phyloP scores from a whole-genome alignment of 1,139 yeast species.

The Scheffersomyces quercinus region DNA sequence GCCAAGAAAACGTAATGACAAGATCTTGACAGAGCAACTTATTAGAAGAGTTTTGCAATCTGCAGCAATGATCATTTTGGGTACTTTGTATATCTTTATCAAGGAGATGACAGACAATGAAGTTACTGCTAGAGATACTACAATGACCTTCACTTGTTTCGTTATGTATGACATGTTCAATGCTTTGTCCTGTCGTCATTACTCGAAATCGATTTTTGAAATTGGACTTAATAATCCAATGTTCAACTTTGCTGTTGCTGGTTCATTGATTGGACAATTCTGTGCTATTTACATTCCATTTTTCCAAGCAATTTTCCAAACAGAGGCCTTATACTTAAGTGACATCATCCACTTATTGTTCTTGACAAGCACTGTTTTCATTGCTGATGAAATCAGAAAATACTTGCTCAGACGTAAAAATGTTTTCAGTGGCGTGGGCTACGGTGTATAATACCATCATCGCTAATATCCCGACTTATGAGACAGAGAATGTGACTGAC shows the following conservation, averaged over 20 bases:
- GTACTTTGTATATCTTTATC: conserved; percentile 82
- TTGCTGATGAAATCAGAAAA: conserved; percentile 83
- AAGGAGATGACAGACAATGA: conserved; percentile 80
- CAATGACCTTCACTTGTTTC: conserved; percentile 98
- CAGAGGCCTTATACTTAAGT: conserved; percentile 74
- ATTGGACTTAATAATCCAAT: conserved; percentile 79
- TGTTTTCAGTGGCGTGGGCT: conserved; percentile 8
- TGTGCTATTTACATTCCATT: conserved; percentile 93
- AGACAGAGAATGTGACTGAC: no score
- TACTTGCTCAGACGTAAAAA: conserved; percentile 20
- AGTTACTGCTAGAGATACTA: conserved; percentile 90
- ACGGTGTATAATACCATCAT: conserved; percentile 8
- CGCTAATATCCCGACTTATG: no score
- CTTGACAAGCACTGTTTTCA: conserved; percentile 77
- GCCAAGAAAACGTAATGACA: conserved; percentile 83
- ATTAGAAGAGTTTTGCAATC: conserved; percentile 74
- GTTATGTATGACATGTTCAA: conserved; percentile 95
- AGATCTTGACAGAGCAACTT: conserved; percentile 69
- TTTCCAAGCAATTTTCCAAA: conserved; percentile 88
- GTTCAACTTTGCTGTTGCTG: conserved; percentile 92
- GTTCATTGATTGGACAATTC: conserved; percentile 86
- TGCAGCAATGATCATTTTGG: conserved; percentile 67
- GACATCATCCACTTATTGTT: conserved; percentile 65
- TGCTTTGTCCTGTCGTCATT: conserved; percentile 88
- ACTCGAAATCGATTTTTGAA: conserved; percentile 76